These are phyloP conservation scores for Ceratobasidium papillatum DNA, from an alignment of 1,284 basidiomycete species.

Conservation along the genomic window DNA sequence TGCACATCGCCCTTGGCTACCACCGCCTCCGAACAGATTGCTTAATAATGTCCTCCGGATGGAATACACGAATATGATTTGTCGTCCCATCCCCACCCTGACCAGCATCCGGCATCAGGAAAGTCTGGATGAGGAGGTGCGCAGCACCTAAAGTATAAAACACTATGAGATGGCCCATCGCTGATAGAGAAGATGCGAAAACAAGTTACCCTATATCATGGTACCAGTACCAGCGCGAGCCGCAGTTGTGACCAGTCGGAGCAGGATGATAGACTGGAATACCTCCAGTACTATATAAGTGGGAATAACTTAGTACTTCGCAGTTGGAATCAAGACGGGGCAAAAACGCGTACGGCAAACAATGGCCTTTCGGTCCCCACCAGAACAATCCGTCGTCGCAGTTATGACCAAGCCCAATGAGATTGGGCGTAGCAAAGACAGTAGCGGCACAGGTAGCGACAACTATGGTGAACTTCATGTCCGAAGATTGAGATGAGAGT, in stretches of 20 bases:
- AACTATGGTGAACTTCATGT: background rate
- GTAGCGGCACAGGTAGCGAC: background rate
- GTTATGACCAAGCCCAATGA: background rate
- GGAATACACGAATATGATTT: background rate
- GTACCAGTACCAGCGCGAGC: background rate
- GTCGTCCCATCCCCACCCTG: background rate
- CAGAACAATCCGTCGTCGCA: background rate
- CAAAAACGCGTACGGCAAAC: background rate
- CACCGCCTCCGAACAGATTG: too few relatives aligned
- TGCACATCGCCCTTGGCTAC: too few relatives aligned
- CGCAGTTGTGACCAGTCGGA: background rate
- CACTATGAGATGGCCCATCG: too few relatives aligned
- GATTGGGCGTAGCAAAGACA: background rate
- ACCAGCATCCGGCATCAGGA: background rate
- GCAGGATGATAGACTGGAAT: background rate
- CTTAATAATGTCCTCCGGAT: background rate
- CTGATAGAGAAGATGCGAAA: background rate
- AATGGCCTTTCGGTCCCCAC: background rate
- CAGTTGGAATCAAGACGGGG: background rate
- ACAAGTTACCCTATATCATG: background rate
- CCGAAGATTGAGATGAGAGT: background rate
- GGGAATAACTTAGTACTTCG: too few relatives aligned
- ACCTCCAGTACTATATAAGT: background rate
- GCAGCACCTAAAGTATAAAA: too few relatives aligned
- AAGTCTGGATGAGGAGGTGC: background rate